These are phyloP conservation scores for Lentinula edodes DNA, from an alignment of 768 basidiomycete species.

Conservation along the genomic window DNA sequence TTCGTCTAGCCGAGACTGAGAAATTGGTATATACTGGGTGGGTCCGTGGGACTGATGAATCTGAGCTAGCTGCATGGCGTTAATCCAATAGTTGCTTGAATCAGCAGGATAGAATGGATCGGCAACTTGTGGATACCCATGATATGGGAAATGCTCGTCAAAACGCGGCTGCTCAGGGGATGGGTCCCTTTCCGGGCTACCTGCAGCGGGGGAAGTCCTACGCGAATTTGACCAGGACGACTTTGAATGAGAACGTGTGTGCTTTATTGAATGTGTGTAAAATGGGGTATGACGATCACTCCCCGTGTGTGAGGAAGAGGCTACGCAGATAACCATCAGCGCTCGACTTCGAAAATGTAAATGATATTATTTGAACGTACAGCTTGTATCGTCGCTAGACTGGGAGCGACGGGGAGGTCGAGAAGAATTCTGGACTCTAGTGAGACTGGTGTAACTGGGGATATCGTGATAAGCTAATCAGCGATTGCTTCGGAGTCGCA, in stretches of 20 bases:
- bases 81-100: not conserved
- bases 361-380: not conserved
- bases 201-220: not conserved
- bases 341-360: not conserved
- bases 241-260: not conserved
- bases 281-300: not conserved
- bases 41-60: not conserved
- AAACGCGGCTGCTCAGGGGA: not conserved
- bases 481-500: not conserved
- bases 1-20: not conserved
- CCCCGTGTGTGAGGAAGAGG: not conserved
- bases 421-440: not conserved
- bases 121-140: not conserved
- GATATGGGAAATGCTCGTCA: not conserved
- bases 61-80: not conserved
- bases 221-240: not conserved
- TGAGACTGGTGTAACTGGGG: conserved; percentile 6
- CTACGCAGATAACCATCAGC: not conserved
- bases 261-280: not conserved
- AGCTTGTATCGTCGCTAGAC: not conserved
- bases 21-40: not conserved
- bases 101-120: not conserved
- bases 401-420: not conserved
- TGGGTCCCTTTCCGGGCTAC: not conserved
- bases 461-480: not conserved